These are phyloP conservation scores for Cetraspora pellucida DNA, from an alignment of 192 early-diverging fungal genomes.

Conservation along the genomic window DNA sequence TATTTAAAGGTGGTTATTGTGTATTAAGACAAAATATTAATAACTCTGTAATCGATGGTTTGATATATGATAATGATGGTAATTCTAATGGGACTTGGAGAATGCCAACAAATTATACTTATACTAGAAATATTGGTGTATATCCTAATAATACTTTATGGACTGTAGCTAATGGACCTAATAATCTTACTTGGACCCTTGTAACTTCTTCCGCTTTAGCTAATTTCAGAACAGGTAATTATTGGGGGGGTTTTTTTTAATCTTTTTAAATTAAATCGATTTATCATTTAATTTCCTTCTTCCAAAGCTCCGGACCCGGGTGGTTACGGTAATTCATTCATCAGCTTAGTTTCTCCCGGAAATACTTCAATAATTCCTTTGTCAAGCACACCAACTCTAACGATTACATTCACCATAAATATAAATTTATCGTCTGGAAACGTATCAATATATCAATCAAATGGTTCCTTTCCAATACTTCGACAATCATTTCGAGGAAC, in stretches of 20 bases:
- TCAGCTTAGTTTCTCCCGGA: background rate
- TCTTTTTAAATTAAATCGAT: too few species aligned
- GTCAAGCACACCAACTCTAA: background rate
- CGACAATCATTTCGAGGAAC: slow-evolving; percentile 4
- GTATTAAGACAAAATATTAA: background rate
- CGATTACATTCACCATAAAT: background rate
- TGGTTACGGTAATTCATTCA: background rate
- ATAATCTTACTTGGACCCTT: too few species aligned
- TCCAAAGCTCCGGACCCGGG: background rate
- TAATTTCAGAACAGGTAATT: too few species aligned
- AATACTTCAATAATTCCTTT: background rate
- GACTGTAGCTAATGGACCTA: background rate
- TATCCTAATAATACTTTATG: slow-evolving; percentile 1
- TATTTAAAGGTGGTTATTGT: slow-evolving; percentile 9
- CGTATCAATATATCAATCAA: background rate
- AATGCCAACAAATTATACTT: background rate
- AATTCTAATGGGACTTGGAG: background rate
- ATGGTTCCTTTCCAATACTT: background rate
- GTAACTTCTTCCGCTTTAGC: too few species aligned
- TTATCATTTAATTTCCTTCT: background rate
- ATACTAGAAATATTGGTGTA: background rate
- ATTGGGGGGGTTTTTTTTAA: too few species aligned
- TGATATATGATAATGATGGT: background rate
- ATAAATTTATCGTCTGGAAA: background rate
- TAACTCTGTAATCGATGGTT: background rate